Evolutionary conservation across 768 basidiomycete species (phyloP), one percentile per base, ranked within the genome.

Genomic region (Podaxis sp.): DNA sequence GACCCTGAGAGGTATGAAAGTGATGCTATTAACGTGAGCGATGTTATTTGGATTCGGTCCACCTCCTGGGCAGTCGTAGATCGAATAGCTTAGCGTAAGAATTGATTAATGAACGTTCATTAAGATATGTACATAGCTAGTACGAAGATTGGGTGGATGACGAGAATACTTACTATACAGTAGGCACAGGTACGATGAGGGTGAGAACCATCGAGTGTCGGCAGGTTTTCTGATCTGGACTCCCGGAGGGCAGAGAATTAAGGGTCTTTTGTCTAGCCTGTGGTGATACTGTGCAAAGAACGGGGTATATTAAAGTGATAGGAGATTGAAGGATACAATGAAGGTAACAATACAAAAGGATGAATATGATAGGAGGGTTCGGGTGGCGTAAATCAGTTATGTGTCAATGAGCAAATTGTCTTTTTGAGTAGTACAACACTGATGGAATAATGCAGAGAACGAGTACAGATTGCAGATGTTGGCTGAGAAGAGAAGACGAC

Each of bases 281-380:
- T 5, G 11, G 22, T 4, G 22, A 22, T 6, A 12, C 8, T 26
- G 1, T 24, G 49, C 26, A 51, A 26, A 22, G 22, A 28, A 24
- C 6, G 12, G 24, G 59, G 24, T 52, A 30, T 40, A 52, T 40
- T 39, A 51, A 48, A n/a, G 42, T 58, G 48, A 51, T 59, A 59
- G 22, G 17, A 51, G 36, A 24, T 4, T 19, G 38, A 44, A 53
- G 40, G 42, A 61, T 61, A 53, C 59, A 61, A 5, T n/a, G 36
- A 39, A 39, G 39, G 28, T 61, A 53, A 22, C 39, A 53, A 44
- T 61, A 53, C 51, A 53, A 24, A 40, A 52, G 22, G 22, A 24
- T 61, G 52, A 44, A 30, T 53, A 24, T 42, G 38, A 42, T 40
- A 26, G 39, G 22, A 61, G 39, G 24, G 39, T 61, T 61, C 52